phyloP scores from a whole-genome alignment of 1,139 yeast species.

The Komagataea norvegica region DNA sequence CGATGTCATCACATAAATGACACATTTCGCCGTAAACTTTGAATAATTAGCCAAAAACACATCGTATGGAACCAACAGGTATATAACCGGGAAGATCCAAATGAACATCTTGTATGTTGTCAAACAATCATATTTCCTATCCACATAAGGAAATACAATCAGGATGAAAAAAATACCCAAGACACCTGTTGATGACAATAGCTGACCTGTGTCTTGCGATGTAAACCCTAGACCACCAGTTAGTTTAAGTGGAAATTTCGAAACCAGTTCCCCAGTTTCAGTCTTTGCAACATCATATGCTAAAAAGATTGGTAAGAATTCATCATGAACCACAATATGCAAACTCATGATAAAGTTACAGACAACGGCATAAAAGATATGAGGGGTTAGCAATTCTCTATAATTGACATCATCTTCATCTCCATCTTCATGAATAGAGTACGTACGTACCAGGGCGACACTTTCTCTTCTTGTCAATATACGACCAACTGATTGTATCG shows the following conservation, averaged over 20 bases:
- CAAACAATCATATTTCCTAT: constrained; percentile 45
- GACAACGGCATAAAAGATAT: constrained; percentile 35
- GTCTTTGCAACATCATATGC: constrained; percentile 40
- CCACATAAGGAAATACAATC: constrained; percentile 51
- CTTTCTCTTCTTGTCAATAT: constrained; percentile 36
- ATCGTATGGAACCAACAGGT: constrained; percentile 45
- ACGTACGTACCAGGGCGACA: constrained; percentile 37
- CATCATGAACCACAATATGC: constrained; percentile 51
- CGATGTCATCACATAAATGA: constrained; percentile 28
- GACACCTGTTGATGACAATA: constrained; percentile 53
- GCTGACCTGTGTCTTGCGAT: constrained; percentile 47
- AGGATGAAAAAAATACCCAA: constrained; percentile 50
- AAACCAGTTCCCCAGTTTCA: constrained; percentile 22
- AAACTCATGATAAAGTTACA: constrained; percentile 43
- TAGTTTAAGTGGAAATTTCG: constrained; percentile 44
- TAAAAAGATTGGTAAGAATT: constrained; percentile 55
- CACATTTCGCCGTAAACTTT: constrained; percentile 5
- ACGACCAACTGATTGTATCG: constrained; percentile 28
- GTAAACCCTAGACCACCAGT: constrained; percentile 47
- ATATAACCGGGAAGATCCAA: constrained; percentile 43
- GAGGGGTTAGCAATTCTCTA: constrained; percentile 19
- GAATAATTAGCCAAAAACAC: constrained; percentile 32
- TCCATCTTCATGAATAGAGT: constrained; percentile 31
- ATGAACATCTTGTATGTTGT: constrained; percentile 40
- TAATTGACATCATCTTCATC: constrained; percentile 29